Percentiles rank a stretch among this genome's conserved stretches.
phyloP scores from a whole-genome alignment of 1,139 yeast species.

The Suhomyces ambrosiae region DNA sequence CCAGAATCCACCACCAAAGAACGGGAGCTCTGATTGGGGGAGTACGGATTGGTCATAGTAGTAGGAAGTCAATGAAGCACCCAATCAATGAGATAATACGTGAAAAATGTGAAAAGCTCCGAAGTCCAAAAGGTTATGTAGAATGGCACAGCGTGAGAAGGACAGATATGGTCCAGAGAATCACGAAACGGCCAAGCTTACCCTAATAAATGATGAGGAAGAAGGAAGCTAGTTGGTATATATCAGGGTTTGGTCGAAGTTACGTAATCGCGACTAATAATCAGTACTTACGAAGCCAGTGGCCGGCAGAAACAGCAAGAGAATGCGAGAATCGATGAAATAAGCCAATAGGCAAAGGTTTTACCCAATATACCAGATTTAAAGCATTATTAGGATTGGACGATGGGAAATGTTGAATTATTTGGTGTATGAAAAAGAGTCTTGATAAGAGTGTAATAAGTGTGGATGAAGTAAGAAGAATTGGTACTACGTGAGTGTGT shows the following conservation, averaged over 20 bases:
- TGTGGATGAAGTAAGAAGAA: no score
- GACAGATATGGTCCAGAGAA: neutral
- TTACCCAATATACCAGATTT: no score
- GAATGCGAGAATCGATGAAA: neutral
- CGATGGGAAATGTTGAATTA: no score
- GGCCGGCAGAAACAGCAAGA: neutral
- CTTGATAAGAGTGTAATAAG: no score
- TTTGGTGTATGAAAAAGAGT: no score
- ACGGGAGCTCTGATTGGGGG: constrained; percentile 1
- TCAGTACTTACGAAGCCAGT: neutral
- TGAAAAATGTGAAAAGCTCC: neutral
- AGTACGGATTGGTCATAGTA: constrained; percentile 1
- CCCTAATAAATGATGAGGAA: neutral
- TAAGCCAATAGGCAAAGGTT: neutral
- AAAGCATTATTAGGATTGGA: no score
- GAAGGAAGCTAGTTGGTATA: neutral
- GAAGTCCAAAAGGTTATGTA: no score
- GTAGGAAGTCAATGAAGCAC: neutral
- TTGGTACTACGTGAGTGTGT: no score
- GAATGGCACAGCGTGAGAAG: no score
- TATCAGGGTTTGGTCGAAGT: neutral
- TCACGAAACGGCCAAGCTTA: neutral
- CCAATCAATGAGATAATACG: neutral
- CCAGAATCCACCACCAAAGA: constrained; percentile 2
- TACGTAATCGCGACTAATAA: neutral